A percentile compares a stretch with the other conserved stretches of the same genome.
These are phyloP conservation scores for Sugiyamaella novakii DNA, from an alignment of 1,139 yeast genomes.

Conservation along the genomic window DNA sequence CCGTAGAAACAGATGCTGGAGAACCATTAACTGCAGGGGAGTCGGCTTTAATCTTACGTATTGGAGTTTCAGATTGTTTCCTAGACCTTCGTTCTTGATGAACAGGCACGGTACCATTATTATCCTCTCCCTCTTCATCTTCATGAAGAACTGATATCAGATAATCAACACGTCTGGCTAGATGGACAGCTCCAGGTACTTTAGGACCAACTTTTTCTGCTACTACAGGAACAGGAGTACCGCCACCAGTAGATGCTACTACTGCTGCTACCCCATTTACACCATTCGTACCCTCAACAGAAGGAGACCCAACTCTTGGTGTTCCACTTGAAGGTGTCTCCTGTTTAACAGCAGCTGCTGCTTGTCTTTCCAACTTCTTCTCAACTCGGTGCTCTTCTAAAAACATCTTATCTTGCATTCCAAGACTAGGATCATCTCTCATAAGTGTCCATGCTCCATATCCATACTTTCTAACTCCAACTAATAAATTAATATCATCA, in stretches of 20 bases:
- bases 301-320: slow-evolving; percentile 22
- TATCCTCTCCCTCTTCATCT: slow-evolving; percentile 39
- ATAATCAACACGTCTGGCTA: slow-evolving; percentile 92
- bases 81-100: slow-evolving; percentile 16
- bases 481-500: slow-evolving; percentile 84
- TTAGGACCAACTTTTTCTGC: slow-evolving; percentile 50
- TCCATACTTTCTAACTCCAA: slow-evolving; percentile 90
- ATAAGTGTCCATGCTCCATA: slow-evolving; percentile 95
- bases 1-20: background rate
- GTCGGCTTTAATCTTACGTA: slow-evolving; percentile 14
- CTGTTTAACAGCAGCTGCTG: slow-evolving; percentile 32
- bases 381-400: slow-evolving; percentile 50
- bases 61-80: slow-evolving; percentile 21
- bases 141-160: slow-evolving; percentile 69
- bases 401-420: slow-evolving; percentile 80
- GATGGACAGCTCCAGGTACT: slow-evolving; percentile 90
- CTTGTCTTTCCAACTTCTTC: slow-evolving; percentile 47
- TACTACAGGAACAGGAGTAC: slow-evolving; percentile 5
- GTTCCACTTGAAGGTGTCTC: slow-evolving; percentile 4
- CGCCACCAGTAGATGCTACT: background rate
- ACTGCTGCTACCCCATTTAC: slow-evolving; percentile 48
- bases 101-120: background rate
- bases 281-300: slow-evolving; percentile 59
- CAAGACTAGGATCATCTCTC: slow-evolving; percentile 91
- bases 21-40: slow-evolving; percentile 14